Percentiles rank a stretch among this genome's conserved stretches.
phyloP scores from a whole-genome alignment of 805 yeast genomes.

The Naumovozyma castellii region DNA sequence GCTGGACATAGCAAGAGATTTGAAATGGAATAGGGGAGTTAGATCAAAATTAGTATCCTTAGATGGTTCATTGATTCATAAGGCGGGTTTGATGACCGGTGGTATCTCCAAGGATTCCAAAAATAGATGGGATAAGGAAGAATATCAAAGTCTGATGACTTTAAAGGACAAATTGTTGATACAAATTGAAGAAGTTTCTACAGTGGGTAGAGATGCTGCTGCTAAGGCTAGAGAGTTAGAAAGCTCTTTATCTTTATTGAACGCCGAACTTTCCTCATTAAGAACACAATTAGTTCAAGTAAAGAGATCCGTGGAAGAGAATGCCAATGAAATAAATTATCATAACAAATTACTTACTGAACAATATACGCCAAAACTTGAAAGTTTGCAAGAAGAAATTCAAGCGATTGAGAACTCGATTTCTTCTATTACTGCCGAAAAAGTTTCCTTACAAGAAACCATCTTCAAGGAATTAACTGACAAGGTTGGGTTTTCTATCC shows the following conservation, averaged over 20 bases:
- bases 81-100: slow-evolving; percentile 88
- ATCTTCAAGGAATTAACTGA: slow-evolving; percentile 48
- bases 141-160: slow-evolving; percentile 44
- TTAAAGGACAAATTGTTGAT: slow-evolving; percentile 41
- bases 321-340: slow-evolving; percentile 42
- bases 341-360: slow-evolving; percentile 31
- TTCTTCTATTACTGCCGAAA: slow-evolving; percentile 19
- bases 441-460: slow-evolving; percentile 33
- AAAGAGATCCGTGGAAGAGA: slow-evolving; percentile 38
- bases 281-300: slow-evolving; percentile 37
- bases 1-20: slow-evolving; percentile 53
- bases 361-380: slow-evolving; percentile 23
- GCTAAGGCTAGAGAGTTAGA: slow-evolving; percentile 46
- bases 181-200: slow-evolving; percentile 36
- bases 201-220: slow-evolving; percentile 40
- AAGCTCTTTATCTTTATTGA: slow-evolving; percentile 44
- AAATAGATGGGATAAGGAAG: slow-evolving; percentile 66
- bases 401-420: slow-evolving; percentile 20
- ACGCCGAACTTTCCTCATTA: slow-evolving; percentile 36
- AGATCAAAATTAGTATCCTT: slow-evolving; percentile 65
- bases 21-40: slow-evolving; percentile 57
- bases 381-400: slow-evolving; percentile 19
- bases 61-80: slow-evolving; percentile 77
- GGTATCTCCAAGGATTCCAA: slow-evolving; percentile 47
- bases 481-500: slow-evolving; percentile 45